Base-by-base conservation (phyloP, 306 rosid species). In the Lotus japonicus region DNA sequence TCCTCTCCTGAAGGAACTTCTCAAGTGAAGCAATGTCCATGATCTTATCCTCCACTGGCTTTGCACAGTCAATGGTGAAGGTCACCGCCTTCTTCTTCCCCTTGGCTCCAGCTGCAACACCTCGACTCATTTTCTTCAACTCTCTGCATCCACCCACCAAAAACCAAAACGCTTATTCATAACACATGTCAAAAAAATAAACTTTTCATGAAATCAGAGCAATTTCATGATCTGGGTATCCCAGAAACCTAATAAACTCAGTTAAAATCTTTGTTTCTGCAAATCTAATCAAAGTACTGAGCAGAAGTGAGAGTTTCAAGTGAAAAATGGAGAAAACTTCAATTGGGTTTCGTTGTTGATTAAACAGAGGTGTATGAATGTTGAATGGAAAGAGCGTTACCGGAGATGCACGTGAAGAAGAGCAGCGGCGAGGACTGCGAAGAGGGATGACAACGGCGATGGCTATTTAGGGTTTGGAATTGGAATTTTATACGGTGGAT, bases 11-110 rank as follows among this genome's bases (percentile, higher is more conserved):
- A 39, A 94, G 96, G 60, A 94, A 90, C 84, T 94, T 90, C 82
- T 94, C 97, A 0, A 94, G 86, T 1, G 99, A 90, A 2, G 97
- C 97, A 83, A 94, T 82, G 70, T 94, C 99, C 99, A 94, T 94
- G 78, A 94, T 94, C 87, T 90, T 90, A 61, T 94, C 97, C 58
- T 94, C 97, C 31, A 94, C 97, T 4, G 97, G 99, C 83, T 94
- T 90, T 8, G 84, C 79, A 64, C 99, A 94, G 59, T 94, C 99
- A 43, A 94, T 84, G 67, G 90, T 89, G 75, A 94, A 94, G 0
- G 83, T 77, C 11, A 77, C 92, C 0, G 89, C 92, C 87, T 94
- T 94, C 90, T 88, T 94, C 94, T 88, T 94, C 38, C 97, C 99
- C 95, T 88, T 94, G n/a, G 86, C 53, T 1, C 88, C 88, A 2